Evolutionary conservation across 192 early-diverging fungal genomes (phyloP).

Genomic region (Backusella circina): DNA sequence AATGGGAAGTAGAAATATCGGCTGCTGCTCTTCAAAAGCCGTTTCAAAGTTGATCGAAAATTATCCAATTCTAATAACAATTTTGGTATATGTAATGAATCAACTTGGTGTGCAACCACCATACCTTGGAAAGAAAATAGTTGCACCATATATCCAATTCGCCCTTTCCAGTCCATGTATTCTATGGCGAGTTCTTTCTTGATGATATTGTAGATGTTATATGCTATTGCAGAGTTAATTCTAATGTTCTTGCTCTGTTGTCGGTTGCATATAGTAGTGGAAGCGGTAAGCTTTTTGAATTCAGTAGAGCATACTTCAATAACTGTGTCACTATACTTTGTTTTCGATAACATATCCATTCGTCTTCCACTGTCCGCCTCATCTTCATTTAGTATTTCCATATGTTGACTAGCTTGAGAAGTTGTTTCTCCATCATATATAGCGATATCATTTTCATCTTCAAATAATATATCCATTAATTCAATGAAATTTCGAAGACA

Average conservation of each 20-base stretch:
- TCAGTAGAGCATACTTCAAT: not conserved
- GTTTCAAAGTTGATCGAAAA: not conserved
- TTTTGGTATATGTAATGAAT: not conserved
- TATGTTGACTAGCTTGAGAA: not conserved
- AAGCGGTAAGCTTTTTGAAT: not conserved
- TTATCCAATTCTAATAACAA: not conserved
- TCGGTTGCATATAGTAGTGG: not conserved
- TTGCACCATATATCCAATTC: not conserved
- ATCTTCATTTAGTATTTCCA: not conserved
- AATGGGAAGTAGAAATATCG: not conserved
- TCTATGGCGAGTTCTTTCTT: not conserved
- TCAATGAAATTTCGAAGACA: not conserved
- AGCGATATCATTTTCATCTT: not conserved
- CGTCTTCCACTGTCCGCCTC: not conserved
- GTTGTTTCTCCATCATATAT: not conserved
- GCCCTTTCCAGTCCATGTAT: not conserved
- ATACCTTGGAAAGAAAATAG: not conserved
- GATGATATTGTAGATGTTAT: not conserved
- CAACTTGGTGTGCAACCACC: not conserved
- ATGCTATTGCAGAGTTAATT: constrained; percentile 5
- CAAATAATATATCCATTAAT: constrained; percentile 2
- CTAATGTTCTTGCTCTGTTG: constrained; percentile 10
- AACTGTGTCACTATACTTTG: not conserved
- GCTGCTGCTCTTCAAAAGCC: not conserved
- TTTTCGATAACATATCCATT: not conserved